Evolutionary conservation across 2,329 filamentous ascomycete species (phyloP).

Genomic region (Curvularia hawaiiensis): DNA sequence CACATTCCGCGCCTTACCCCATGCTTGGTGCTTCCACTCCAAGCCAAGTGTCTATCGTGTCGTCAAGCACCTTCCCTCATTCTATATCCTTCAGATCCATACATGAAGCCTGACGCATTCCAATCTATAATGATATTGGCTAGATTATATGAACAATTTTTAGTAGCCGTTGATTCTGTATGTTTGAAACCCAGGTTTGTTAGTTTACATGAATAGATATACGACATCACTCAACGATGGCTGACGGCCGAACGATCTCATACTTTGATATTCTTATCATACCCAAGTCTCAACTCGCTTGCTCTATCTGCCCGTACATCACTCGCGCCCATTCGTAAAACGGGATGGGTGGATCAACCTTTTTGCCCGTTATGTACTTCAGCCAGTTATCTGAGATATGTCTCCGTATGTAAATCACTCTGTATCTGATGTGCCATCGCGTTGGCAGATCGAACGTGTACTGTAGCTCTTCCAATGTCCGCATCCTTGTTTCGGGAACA

Average conservation of each 20-base stretch:
- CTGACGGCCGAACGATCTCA: not conserved
- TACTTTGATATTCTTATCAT: not conserved
- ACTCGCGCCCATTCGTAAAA: not conserved
- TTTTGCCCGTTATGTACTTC: too few relatives aligned
- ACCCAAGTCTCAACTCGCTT: not conserved
- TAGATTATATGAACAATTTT: too few relatives aligned
- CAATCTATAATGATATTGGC: too few relatives aligned
- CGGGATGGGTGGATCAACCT: too few relatives aligned
- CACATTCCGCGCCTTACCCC: too few relatives aligned
- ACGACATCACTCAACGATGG: not conserved
- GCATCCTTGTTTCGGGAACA: slow-evolving; percentile 34
- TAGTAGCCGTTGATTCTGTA: too few relatives aligned
- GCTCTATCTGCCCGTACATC: not conserved
- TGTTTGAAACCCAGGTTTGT: too few relatives aligned
- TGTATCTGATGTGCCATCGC: slow-evolving; percentile 16
- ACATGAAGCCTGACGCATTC: too few relatives aligned
- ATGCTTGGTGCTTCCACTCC: slow-evolving; percentile 50
- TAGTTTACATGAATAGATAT: not conserved
- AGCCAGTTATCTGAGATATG: too few relatives aligned
- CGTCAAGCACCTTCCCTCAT: too few relatives aligned
- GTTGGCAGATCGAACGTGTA: slow-evolving; percentile 33
- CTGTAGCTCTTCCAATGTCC: slow-evolving; percentile 32
- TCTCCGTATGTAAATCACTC: too few relatives aligned
- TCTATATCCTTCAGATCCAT: too few relatives aligned
- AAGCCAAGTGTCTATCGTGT: slow-evolving; percentile 59